phyloP scores from a whole-genome alignment of 2,329 filamentous ascomycete genomes.

The Trichoderma sp. region DNA sequence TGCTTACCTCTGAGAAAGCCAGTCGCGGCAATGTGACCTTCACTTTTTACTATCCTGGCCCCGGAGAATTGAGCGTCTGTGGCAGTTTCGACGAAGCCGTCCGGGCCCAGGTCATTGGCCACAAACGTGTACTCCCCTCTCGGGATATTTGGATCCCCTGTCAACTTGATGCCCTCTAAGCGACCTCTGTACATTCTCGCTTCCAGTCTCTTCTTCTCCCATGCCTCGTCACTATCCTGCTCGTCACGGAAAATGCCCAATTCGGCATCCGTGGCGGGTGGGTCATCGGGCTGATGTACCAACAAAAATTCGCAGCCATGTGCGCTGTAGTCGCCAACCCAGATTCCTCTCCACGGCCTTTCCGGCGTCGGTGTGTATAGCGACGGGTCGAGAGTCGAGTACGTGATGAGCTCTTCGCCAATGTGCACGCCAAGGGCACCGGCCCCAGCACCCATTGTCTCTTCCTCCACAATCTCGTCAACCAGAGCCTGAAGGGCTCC shows the following conservation, averaged over 20 bases:
- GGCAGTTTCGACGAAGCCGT: slow-evolving; percentile 64
- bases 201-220: slow-evolving; percentile 47
- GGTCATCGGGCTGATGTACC: slow-evolving; percentile 68
- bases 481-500: slow-evolving; percentile 29
- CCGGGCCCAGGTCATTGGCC: slow-evolving; percentile 71
- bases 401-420: slow-evolving; percentile 62
- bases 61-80: slow-evolving; percentile 71
- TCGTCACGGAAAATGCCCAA: slow-evolving; percentile 43
- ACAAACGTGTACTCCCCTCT: slow-evolving; percentile 83
- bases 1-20: slow-evolving; percentile 71
- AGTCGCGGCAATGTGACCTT: slow-evolving; percentile 74
- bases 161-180: slow-evolving; percentile 85
- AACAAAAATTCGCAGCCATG: slow-evolving; percentile 90
- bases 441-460: slow-evolving; percentile 21
- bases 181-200: slow-evolving; percentile 62
- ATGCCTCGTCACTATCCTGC: slow-evolving; percentile 50
- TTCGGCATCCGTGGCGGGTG: slow-evolving; percentile 42
- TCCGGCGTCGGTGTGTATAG: slow-evolving; percentile 78
- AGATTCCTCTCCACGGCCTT: slow-evolving; percentile 88
- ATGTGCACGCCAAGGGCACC: slow-evolving; percentile 48
- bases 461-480: slow-evolving; percentile 7
- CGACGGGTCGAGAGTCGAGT: slow-evolving; percentile 68
- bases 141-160: slow-evolving; percentile 87
- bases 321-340: slow-evolving; percentile 84
- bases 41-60: slow-evolving; percentile 70